Conservation (phyloP, 495 filamentous ascomycete species). For the Xylaria nigripes region DNA sequence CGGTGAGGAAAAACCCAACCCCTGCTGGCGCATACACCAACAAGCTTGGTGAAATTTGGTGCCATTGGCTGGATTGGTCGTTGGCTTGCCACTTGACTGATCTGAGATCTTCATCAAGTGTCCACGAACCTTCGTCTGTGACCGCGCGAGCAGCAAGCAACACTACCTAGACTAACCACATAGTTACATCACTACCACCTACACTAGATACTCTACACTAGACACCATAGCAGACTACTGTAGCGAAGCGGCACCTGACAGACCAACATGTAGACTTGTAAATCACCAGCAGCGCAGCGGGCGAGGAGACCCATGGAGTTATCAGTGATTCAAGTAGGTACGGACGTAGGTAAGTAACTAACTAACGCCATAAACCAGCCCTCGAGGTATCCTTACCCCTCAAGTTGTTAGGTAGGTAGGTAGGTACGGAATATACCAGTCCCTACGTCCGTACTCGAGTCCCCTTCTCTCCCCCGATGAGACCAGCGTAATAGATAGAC, state of each 20-base stretch:
- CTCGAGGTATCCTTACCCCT: not conserved
- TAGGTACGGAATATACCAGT: too few species aligned
- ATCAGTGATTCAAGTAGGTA: not conserved
- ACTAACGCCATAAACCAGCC: not conserved
- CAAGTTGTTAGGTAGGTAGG: too few species aligned
- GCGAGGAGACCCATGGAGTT: slow-evolving; percentile 2
- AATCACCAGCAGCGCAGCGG: not conserved
- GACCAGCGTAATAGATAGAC: not conserved
- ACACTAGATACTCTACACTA: not conserved
- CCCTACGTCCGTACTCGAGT: not conserved
- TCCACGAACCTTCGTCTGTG: slow-evolving; percentile 22
- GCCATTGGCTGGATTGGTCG: slow-evolving; percentile 23
- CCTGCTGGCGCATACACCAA: slow-evolving; percentile 25
- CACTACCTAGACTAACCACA: not conserved
- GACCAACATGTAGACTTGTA: not conserved
- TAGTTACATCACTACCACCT: not conserved
- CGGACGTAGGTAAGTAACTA: not conserved
- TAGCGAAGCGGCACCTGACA: slow-evolving; percentile 11
- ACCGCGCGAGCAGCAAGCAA: slow-evolving; percentile 13
- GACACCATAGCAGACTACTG: not conserved
- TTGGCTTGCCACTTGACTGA: slow-evolving; percentile 28
- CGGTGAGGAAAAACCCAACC: slow-evolving; percentile 18
- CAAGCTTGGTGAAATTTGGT: not conserved
- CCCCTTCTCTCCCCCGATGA: slow-evolving; percentile 6
- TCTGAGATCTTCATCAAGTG: slow-evolving; percentile 24